These are phyloP conservation scores for Blastobotrys apis DNA, from an alignment of 1,139 yeast genomes.

Conservation along the genomic window DNA sequence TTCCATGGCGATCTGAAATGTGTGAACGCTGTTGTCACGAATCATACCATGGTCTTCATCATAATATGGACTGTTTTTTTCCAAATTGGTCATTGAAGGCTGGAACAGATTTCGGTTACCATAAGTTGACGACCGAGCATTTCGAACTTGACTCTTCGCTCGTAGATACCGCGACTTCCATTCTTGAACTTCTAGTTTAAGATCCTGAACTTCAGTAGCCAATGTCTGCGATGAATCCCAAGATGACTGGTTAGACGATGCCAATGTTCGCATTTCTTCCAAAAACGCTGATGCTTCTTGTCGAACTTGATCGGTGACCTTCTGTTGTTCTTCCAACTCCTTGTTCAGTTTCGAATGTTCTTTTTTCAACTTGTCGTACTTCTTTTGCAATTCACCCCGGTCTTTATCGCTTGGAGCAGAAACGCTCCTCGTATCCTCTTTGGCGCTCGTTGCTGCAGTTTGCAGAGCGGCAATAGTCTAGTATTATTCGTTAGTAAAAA, in stretches of 20 bases:
- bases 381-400: constrained; percentile 15
- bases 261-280: constrained; percentile 39
- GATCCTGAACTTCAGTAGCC: constrained; percentile 28
- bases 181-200: constrained; percentile 35
- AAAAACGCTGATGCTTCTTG: constrained; percentile 40
- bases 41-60: constrained; percentile 27
- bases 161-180: constrained; percentile 38
- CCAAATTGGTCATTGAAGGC: constrained; percentile 21
- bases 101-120: constrained; percentile 20
- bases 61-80: constrained; percentile 23
- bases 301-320: constrained; percentile 40
- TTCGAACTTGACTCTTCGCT: constrained; percentile 32
- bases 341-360: constrained; percentile 25
- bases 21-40: constrained; percentile 27
- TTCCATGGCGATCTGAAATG: constrained; percentile 33
- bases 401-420: constrained; percentile 1
- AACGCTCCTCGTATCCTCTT: neutral
- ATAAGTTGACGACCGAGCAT: constrained; percentile 29
- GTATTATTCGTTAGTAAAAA: no score
- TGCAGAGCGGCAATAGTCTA: neutral
- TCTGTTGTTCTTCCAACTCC: constrained; percentile 36
- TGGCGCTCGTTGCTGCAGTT: neutral
- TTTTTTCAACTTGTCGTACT: constrained; percentile 21
- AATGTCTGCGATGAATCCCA: constrained; percentile 27
- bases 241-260: constrained; percentile 25